Percentiles rank a stretch among this genome's conserved stretches.
These are phyloP conservation scores for Telfairia occidentalis DNA, from an alignment of 331 rosid species.

Conservation along the genomic window DNA sequence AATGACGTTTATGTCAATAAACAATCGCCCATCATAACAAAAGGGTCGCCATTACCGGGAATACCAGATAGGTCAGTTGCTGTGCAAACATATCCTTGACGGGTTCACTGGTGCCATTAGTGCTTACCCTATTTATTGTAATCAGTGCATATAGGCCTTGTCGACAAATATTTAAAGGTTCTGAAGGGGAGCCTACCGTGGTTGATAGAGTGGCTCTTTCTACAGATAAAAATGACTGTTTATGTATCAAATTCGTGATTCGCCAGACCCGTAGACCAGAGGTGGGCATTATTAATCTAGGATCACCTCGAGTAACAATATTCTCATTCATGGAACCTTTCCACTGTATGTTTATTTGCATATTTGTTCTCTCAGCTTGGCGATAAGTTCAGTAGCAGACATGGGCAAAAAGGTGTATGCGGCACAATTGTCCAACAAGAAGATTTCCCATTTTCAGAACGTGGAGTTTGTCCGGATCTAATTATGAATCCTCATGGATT, in stretches of 20 bases:
- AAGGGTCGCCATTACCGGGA: conserved; percentile 18
- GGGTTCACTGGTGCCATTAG: background rate
- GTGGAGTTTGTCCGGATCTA: conserved; percentile 94
- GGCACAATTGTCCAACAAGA: conserved; percentile 94
- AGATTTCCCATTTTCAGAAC: conserved; percentile 92
- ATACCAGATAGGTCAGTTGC: conserved; percentile 44
- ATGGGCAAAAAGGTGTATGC: conserved; percentile 98
- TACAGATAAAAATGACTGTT: conserved; percentile 55
- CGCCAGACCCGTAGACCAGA: conserved; percentile 98
- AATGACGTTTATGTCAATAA: conserved; percentile 57
- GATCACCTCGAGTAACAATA: conserved; percentile 5
- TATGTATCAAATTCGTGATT: conserved; percentile 53
- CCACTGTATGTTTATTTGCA: conserved; percentile 9
- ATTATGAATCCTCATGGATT: conserved; percentile 99
- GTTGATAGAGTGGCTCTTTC: conserved; percentile 76
- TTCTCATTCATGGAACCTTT: background rate
- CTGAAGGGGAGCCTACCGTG: conserved; percentile 74
- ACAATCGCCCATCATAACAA: conserved; percentile 53
- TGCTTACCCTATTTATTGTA: conserved; percentile 17
- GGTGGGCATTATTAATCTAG: conserved; percentile 30
- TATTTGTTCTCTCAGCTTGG: conserved; percentile 50
- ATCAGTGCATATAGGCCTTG: conserved; percentile 45
- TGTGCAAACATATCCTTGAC: background rate
- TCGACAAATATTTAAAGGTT: conserved; percentile 40
- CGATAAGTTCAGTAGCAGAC: conserved; percentile 97